These are phyloP conservation scores for Microbotryum scabiosae DNA, from an alignment of 1,284 basidiomycete genomes.

Conservation along the genomic window DNA sequence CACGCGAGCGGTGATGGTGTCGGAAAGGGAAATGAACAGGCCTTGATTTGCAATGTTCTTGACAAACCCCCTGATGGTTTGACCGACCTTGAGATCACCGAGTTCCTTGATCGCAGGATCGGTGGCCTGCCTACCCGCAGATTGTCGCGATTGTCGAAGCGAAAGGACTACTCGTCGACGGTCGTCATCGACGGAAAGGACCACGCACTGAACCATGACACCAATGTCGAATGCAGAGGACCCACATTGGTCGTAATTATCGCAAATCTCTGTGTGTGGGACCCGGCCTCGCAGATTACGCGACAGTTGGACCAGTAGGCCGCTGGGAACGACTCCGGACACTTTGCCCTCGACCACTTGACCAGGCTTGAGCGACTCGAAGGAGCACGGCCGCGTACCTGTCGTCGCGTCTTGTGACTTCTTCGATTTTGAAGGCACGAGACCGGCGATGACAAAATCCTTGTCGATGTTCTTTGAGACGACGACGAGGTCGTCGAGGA, in stretches of 20 bases:
- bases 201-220: slow-evolving; percentile 14
- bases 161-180: slow-evolving; percentile 61
- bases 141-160: slow-evolving; percentile 61
- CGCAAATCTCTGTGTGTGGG: slow-evolving; percentile 69
- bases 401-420: slow-evolving; percentile 20
- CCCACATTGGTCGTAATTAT: slow-evolving; percentile 52
- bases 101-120: slow-evolving; percentile 65
- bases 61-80: slow-evolving; percentile 71
- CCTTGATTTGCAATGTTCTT: slow-evolving; percentile 80
- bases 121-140: slow-evolving; percentile 46
- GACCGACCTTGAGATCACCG: slow-evolving; percentile 59
- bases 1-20: slow-evolving; percentile 74
- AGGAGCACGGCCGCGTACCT: slow-evolving; percentile 44
- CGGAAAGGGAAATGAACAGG: slow-evolving; percentile 80
- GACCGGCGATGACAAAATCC: slow-evolving; percentile 73
- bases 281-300: slow-evolving; percentile 61
- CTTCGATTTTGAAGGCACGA: slow-evolving; percentile 42
- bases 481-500: slow-evolving; percentile 69
- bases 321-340: slow-evolving; percentile 55
- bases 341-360: slow-evolving; percentile 65
- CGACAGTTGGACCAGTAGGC: slow-evolving; percentile 66
- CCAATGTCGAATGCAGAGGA: slow-evolving; percentile 36
- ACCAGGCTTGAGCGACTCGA: slow-evolving; percentile 60
- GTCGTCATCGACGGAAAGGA: slow-evolving; percentile 24
- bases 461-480: slow-evolving; percentile 84